A percentile compares a stretch with the other conserved stretches of the same genome.
Evolutionary conservation across 2,329 filamentous ascomycete species (phyloP).

Genomic region (Penicillium hesseltinei): DNA sequence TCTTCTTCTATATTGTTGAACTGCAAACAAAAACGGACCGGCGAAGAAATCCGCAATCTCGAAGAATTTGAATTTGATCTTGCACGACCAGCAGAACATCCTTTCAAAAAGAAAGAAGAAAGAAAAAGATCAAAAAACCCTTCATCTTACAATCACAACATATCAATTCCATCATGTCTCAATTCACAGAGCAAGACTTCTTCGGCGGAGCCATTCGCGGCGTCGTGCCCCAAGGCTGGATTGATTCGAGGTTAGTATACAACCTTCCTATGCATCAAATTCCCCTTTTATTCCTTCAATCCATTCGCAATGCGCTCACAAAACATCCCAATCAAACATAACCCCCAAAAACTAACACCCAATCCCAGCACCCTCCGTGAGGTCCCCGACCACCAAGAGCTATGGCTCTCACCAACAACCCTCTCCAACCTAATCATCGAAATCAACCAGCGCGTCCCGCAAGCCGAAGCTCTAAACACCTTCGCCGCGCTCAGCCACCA

Average conservation of each 20-base stretch:
- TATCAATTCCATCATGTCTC: slow-evolving; percentile 20
- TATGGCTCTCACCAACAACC: slow-evolving; percentile 79
- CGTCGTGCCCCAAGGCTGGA: slow-evolving; percentile 34
- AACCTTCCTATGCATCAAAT: neutral
- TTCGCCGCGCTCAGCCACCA: slow-evolving; percentile 22
- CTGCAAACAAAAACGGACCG: neutral
- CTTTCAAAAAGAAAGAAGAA: neutral
- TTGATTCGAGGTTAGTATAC: slow-evolving; percentile 37
- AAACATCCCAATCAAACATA: neutral
- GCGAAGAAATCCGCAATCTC: neutral
- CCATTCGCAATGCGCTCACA: neutral
- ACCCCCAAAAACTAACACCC: slow-evolving; percentile 11
- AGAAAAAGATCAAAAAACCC: neutral
- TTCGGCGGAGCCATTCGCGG: slow-evolving; percentile 39
- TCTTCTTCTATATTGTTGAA: neutral
- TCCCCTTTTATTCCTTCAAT: neutral
- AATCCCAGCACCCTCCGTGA: slow-evolving; percentile 34
- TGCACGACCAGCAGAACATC: neutral
- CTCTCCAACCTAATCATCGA: slow-evolving; percentile 89
- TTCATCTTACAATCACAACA: neutral
- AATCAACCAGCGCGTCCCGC: slow-evolving; percentile 74
- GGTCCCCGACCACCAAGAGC: slow-evolving; percentile 70
- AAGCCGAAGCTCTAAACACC: slow-evolving; percentile 26
- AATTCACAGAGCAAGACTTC: slow-evolving; percentile 29
- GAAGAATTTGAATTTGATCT: neutral